A percentile compares a stretch with the other conserved stretches of the same genome.
phyloP scores from a whole-genome alignment of 352 stramenopile genomes.

The Globisporangium viniferum region DNA sequence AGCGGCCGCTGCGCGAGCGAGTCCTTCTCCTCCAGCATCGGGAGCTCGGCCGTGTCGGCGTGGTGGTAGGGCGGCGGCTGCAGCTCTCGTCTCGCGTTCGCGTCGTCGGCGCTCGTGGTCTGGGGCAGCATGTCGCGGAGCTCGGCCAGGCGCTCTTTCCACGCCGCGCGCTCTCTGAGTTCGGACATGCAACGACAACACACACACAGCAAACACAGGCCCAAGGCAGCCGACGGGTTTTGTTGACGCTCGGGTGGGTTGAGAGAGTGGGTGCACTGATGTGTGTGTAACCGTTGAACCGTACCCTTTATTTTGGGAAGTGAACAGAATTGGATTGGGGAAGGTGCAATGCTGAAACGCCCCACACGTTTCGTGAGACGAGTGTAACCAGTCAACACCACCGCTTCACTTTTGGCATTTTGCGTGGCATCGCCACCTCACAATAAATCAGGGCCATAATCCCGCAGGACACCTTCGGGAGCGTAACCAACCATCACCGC shows the following conservation, averaged over 20 bases:
- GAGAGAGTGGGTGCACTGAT: neutral
- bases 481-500: neutral
- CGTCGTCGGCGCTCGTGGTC: constrained; percentile 1
- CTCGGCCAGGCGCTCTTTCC: constrained; percentile 16
- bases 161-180: constrained; percentile 8
- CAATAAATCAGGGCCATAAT: constrained; percentile 3
- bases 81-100: neutral
- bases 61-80: constrained; percentile 3
- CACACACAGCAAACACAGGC: neutral
- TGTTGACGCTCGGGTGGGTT: neutral
- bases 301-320: neutral
- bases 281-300: neutral
- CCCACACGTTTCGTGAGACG: neutral
- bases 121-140: constrained; percentile 18
- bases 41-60: constrained; percentile 10
- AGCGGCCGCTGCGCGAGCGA: constrained; percentile 6
- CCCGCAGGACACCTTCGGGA: neutral
- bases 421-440: neutral
- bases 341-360: neutral
- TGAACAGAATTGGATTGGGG: neutral
- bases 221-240: neutral
- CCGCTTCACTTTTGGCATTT: no score
- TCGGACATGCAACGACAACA: constrained; percentile 1
- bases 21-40: constrained; percentile 19
- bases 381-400: neutral